Evolutionary conservation across 2,329 filamentous ascomycete species (phyloP).

Genomic region (Cladosporium halotolerans): DNA sequence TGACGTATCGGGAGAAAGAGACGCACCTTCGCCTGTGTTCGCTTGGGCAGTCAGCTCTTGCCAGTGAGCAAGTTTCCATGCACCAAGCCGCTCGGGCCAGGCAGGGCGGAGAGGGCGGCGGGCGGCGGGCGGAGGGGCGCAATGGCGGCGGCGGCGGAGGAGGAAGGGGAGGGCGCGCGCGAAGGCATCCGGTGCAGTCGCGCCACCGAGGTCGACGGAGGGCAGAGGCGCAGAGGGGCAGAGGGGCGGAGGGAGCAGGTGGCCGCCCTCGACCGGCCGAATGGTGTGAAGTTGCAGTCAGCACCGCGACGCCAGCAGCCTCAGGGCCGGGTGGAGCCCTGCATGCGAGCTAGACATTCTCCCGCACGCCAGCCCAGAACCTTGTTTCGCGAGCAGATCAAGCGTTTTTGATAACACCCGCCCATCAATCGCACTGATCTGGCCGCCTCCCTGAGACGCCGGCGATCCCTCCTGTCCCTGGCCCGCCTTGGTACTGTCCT

Average conservation of each 20-base stretch:
- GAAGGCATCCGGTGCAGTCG: neutral
- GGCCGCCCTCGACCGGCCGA: neutral
- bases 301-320: neutral
- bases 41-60: constrained; percentile 1
- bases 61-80: constrained; percentile 22
- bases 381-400: no score
- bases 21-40: constrained; percentile 11
- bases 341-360: neutral
- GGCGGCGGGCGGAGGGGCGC: neutral
- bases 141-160: constrained; percentile 3
- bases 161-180: neutral
- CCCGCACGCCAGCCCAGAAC: neutral
- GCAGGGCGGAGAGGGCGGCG: neutral
- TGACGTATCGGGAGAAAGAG: constrained; percentile 12
- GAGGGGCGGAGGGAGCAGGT: neutral
- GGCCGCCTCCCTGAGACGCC: neutral
- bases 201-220: neutral
- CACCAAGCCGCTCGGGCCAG: constrained; percentile 12
- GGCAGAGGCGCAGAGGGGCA: neutral
- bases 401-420: no score
- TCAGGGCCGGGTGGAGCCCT: neutral
- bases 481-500: neutral
- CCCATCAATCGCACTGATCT: neutral
- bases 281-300: neutral
- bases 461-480: neutral